A percentile compares a stretch with the other conserved stretches of the same genome.
Conservation (phyloP, 257 asterid species). For the Nicotiana otophora region DNA sequence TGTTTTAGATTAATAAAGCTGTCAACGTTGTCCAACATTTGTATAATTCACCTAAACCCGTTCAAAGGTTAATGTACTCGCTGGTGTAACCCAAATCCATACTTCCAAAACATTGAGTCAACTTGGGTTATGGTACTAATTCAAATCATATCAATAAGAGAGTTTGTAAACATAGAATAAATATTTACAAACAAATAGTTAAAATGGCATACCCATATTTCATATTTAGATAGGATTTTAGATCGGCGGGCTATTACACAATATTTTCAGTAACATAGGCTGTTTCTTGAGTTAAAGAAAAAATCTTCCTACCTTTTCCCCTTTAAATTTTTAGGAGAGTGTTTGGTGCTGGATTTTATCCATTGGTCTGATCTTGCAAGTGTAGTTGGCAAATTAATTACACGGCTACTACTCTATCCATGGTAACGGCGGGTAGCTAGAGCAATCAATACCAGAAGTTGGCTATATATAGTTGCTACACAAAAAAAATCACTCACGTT, state of each 20-base stretch:
- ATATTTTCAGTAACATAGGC: background rate
- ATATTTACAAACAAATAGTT: too few relatives aligned
- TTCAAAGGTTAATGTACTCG: too few relatives aligned
- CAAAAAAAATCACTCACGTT: too few relatives aligned
- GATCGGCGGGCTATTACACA: background rate
- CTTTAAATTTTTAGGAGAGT: background rate
- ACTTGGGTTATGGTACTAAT: too few relatives aligned
- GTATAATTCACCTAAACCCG: too few relatives aligned
- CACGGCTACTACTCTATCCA: background rate
- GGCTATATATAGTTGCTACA: background rate
- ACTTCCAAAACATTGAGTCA: too few relatives aligned
- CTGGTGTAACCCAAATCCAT: too few relatives aligned
- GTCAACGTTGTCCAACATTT: too few relatives aligned
- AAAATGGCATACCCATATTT: too few relatives aligned
- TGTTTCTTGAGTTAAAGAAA: background rate
- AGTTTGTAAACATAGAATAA: too few relatives aligned
- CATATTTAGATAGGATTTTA: background rate
- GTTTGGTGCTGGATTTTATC: background rate
- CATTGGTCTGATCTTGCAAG: background rate
- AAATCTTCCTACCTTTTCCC: background rate
- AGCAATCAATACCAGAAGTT: constrained; percentile 1
- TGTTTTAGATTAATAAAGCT: too few relatives aligned
- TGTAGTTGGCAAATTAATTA: constrained; percentile 3
- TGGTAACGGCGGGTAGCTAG: background rate
- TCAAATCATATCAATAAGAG: too few relatives aligned